Percentiles rank a stretch among this genome's conserved stretches.
These are phyloP conservation scores for Lecanosticta acicola DNA, from an alignment of 2,329 filamentous ascomycete genomes.

Conservation along the genomic window DNA sequence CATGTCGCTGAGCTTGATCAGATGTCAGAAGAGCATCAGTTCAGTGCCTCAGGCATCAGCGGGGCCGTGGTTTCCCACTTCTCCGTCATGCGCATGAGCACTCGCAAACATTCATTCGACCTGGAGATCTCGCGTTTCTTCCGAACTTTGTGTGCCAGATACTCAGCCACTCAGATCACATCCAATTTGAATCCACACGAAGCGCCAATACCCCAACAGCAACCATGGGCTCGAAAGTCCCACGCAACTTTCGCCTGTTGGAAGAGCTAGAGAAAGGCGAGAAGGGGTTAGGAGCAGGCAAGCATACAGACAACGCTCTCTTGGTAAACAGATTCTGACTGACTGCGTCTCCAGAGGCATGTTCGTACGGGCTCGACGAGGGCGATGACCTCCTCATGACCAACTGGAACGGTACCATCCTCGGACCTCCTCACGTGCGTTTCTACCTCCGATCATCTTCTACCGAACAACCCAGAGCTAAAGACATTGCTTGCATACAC, in stretches of 20 bases:
- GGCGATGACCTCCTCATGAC: conserved; percentile 94
- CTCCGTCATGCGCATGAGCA: background rate
- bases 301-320: conserved; percentile 7
- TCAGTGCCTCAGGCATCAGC: background rate
- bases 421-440: conserved; percentile 89
- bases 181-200: too few species aligned
- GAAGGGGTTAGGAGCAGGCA: conserved; percentile 89
- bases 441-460: background rate
- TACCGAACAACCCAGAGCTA: background rate
- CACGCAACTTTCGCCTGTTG: conserved; percentile 90
- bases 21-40: background rate
- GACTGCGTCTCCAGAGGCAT: conserved; percentile 63
- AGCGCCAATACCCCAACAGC: conserved; percentile 30
- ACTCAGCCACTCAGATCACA: too few species aligned
- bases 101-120: too few species aligned
- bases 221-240: conserved; percentile 67
- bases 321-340: conserved; percentile 10
- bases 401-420: conserved; percentile 97
- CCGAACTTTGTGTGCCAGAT: too few species aligned
- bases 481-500: conserved; percentile 9
- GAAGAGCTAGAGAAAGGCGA: conserved; percentile 99
- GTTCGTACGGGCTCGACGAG: conserved; percentile 92
- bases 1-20: background rate
- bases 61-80: background rate
- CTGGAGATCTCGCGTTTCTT: too few species aligned